Conservation (phyloP, 257 asterid species). For the Forsythia viridissima region DNA sequence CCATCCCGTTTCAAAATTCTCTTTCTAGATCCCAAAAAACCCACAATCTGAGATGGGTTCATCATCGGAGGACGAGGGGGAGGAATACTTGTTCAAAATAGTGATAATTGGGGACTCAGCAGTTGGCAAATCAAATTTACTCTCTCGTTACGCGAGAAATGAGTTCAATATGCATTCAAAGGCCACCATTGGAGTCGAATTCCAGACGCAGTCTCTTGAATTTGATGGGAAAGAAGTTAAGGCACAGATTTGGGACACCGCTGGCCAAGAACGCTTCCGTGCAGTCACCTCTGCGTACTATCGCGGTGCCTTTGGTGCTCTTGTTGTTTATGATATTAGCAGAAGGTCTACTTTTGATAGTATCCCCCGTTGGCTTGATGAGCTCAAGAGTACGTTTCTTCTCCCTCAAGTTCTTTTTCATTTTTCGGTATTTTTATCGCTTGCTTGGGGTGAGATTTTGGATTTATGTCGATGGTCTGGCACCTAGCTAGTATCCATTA, state of each 20-base stretch:
- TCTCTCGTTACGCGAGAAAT: constrained; percentile 66
- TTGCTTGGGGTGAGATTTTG: too few species aligned
- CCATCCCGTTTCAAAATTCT: neutral
- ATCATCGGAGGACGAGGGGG: constrained; percentile 75
- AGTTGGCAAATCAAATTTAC: constrained; percentile 69
- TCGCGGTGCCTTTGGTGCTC: constrained; percentile 78
- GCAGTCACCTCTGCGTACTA: constrained; percentile 84
- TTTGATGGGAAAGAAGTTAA: constrained; percentile 74
- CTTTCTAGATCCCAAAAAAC: neutral
- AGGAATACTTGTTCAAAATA: constrained; percentile 68
- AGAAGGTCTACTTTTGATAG: constrained; percentile 66
- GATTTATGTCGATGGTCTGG: too few species aligned
- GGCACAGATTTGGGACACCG: constrained; percentile 90
- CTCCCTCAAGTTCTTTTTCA: neutral
- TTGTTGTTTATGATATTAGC: constrained; percentile 65
- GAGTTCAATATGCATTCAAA: constrained; percentile 72
- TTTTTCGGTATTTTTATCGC: too few species aligned
- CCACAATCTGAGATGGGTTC: constrained; percentile 31
- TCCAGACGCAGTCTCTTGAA: constrained; percentile 68
- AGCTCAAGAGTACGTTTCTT: constrained; percentile 52
- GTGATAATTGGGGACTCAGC: constrained; percentile 77
- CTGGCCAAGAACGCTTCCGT: constrained; percentile 75
- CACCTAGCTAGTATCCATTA: too few species aligned
- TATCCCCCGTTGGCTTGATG: constrained; percentile 74
- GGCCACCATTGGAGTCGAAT: constrained; percentile 72